These are phyloP conservation scores for Westerdykella aurantiaca DNA, from an alignment of 2,329 filamentous ascomycete genomes.

Conservation along the genomic window DNA sequence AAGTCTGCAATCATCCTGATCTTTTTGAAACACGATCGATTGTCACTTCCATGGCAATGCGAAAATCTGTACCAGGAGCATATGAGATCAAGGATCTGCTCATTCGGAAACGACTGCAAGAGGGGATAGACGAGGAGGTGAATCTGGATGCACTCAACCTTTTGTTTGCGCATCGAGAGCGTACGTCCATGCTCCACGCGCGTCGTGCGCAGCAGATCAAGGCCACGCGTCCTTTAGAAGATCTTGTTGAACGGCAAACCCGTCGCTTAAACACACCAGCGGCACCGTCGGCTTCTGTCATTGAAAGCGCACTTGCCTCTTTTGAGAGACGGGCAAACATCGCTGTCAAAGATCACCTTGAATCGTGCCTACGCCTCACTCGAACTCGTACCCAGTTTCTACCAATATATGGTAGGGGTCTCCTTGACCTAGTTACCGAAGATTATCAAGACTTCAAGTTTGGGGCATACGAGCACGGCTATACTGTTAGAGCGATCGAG, in stretches of 20 bases:
- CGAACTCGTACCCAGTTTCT: conserved; percentile 71
- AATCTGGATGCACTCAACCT: conserved; percentile 75
- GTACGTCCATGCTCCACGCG: conserved; percentile 49
- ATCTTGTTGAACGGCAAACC: conserved; percentile 67
- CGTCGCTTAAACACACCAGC: conserved; percentile 47
- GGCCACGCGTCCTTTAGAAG: conserved; percentile 62
- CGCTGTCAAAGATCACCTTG: conserved; percentile 66
- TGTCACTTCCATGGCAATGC: conserved; percentile 93
- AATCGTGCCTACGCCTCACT: conserved; percentile 75
- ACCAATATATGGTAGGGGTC: conserved; percentile 72
- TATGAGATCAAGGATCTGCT: conserved; percentile 68
- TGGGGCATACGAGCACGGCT: conserved; percentile 37
- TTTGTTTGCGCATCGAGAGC: conserved; percentile 64
- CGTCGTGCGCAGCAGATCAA: conserved; percentile 44
- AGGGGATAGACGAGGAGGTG: conserved; percentile 57
- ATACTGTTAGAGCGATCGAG: background rate
- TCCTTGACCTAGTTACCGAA: conserved; percentile 70
- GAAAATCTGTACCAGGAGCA: conserved; percentile 66
- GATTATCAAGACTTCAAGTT: conserved; percentile 37
- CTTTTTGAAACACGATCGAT: conserved; percentile 94
- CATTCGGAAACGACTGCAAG: conserved; percentile 61
- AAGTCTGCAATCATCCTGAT: conserved; percentile 98
- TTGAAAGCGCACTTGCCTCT: conserved; percentile 64
- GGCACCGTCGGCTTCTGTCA: conserved; percentile 58
- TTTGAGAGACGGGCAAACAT: conserved; percentile 62